Base-by-base conservation (phyloP, 2,329 filamentous ascomycete species). In the Clarireedia paspali region DNA sequence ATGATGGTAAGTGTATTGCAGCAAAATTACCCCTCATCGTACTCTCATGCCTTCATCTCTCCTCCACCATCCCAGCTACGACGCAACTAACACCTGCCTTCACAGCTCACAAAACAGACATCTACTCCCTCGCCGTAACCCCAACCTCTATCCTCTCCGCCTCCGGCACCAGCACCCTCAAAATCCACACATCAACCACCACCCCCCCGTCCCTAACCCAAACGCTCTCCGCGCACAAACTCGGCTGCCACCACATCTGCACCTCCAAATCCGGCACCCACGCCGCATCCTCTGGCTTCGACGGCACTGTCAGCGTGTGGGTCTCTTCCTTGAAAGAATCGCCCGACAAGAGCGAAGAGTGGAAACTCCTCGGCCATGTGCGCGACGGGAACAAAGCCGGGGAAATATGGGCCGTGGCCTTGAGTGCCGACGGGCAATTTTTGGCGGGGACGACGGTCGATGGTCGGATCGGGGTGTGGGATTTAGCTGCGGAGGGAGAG, bases 181-280 rank as follows among this genome's bases (percentile, higher is more conserved):
- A 87, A 67, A 75, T 97, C 53, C 85, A 96, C 74, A 84, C 85
- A 62, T 92, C 88, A 20, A 78, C 77, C 57, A 77, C 86, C 50
- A 73, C 87, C 24, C 80, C 86, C 45, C 91, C 91, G 61, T 84
- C 89, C 2, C 80, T 95, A 60, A 77, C 80, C 12, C 94, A 99
- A 70, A 88, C 86, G 23, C 81, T 99, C 58, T 76, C 84, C 52
- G 81, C 82, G 62, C 94, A 99, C 74, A 85, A 85, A 62, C 81
- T 96, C 36, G 94, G 94, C 63, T 94, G 90, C 68, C 94, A 99
- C 73, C 94, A 99, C 72, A 75, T 97, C 50, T 85, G 83, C 60
- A 85, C 87, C 69, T 75, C 84, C 71, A 76, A 73, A 42, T 79
- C 87, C 63, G 91, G 90, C 45, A 82, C 78, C 53, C 78, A 84